Percentiles rank a stretch among this genome's conserved stretches.
phyloP scores from a whole-genome alignment of 2,329 filamentous ascomycete species.

The Ophiostoma quercus region DNA sequence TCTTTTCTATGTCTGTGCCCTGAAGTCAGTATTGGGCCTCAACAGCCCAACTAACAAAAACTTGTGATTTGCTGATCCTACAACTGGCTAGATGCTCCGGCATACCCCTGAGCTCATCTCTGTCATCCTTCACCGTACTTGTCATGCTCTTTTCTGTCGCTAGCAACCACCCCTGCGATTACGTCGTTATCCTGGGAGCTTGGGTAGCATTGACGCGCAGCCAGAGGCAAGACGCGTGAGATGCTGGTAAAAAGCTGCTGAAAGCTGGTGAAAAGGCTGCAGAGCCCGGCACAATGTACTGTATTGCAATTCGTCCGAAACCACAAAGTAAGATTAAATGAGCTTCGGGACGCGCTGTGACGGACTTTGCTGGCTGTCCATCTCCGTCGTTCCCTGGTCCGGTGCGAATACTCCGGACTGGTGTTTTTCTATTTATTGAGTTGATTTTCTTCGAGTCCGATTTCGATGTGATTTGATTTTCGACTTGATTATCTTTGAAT shows the following conservation, averaged over 20 bases:
- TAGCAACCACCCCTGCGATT: neutral
- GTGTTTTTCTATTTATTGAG: neutral
- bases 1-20: too few relatives aligned
- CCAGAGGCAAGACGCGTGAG: neutral
- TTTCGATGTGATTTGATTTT: neutral
- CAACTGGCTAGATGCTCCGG: too few relatives aligned
- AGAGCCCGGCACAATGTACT: neutral
- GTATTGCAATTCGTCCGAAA: too few relatives aligned
- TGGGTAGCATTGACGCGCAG: neutral
- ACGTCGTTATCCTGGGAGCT: neutral
- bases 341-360: neutral
- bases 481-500: neutral
- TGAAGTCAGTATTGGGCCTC: too few relatives aligned
- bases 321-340: neutral
- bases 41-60: too few relatives aligned
- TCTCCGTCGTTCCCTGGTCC: neutral
- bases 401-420: neutral
- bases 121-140: neutral
- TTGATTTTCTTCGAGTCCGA: neutral
- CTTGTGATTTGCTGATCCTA: too few relatives aligned
- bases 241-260: too few relatives aligned
- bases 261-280: neutral
- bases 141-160: neutral
- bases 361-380: neutral
- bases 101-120: constrained; percentile 2